Evolutionary conservation across 768 basidiomycete genomes (phyloP).

Genomic region (Calocybe gangraenosa): DNA sequence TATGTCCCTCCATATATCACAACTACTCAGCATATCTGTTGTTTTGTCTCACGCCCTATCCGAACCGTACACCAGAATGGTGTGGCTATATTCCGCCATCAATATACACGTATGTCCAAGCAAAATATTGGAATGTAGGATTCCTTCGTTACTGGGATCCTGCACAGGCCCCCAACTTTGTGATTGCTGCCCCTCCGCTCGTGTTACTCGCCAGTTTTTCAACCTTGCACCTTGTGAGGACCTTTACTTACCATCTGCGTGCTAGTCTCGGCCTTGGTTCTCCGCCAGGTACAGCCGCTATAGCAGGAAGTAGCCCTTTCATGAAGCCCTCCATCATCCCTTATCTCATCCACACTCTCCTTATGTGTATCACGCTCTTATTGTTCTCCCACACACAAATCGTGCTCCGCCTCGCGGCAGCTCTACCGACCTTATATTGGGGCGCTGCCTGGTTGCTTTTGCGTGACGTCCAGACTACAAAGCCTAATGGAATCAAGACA

Average conservation of each 20-base stretch:
- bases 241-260: constrained; percentile 6
- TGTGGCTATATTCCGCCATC: constrained; percentile 58
- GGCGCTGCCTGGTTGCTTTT: constrained; percentile 66
- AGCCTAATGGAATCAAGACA: neutral
- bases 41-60: constrained; percentile 50
- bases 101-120: constrained; percentile 81
- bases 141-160: constrained; percentile 84
- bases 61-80: constrained; percentile 43
- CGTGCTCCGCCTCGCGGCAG: constrained; percentile 67
- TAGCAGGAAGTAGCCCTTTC: neutral
- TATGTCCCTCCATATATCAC: constrained; percentile 68
- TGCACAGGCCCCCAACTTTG: constrained; percentile 83
- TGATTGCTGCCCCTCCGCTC: constrained; percentile 73
- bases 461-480: neutral
- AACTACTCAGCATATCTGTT: constrained; percentile 60
- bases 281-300: neutral
- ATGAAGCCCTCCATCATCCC: constrained; percentile 44
- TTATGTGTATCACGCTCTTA: constrained; percentile 59
- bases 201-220: constrained; percentile 42
- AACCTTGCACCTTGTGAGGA: constrained; percentile 24
- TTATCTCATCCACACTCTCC: constrained; percentile 70
- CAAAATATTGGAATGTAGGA: constrained; percentile 82
- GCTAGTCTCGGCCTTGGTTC: neutral
- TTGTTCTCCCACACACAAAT: constrained; percentile 89
- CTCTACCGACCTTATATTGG: constrained; percentile 85